phyloP scores from a whole-genome alignment of 1,139 yeast genomes.

The Yamadazyma siamensis region DNA sequence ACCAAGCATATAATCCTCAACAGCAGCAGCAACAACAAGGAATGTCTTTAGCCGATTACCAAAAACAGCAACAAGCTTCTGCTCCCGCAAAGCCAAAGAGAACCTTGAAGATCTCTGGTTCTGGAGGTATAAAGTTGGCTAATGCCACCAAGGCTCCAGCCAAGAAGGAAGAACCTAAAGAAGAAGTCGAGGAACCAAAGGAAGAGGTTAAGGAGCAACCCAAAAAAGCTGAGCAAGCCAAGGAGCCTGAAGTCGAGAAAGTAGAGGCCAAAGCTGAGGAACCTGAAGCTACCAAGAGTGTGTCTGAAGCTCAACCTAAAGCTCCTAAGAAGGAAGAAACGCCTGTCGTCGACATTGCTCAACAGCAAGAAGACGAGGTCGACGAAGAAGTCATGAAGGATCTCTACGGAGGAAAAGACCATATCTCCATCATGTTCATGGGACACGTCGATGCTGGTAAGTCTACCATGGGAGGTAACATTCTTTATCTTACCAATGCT shows the following conservation, averaged over 20 bases:
- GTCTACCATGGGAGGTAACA: conserved; percentile 98
- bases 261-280: conserved; percentile 7
- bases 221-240: conserved; percentile 16
- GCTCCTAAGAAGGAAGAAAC: conserved; percentile 14
- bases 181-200: conserved; percentile 13
- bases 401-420: conserved; percentile 96
- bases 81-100: conserved; percentile 47
- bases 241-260: conserved; percentile 6
- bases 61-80: conserved; percentile 52
- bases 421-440: conserved; percentile 94
- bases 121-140: conserved; percentile 67
- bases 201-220: conserved; percentile 14
- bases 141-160: conserved; percentile 40
- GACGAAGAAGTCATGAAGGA: conserved; percentile 89
- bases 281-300: conserved; percentile 13
- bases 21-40: conserved; percentile 39
- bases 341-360: conserved; percentile 29
- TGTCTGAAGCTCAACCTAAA: conserved; percentile 1
- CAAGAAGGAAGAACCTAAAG: conserved; percentile 10
- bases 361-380: conserved; percentile 80
- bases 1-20: conserved; percentile 23
- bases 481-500: conserved; percentile 88
- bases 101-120: conserved; percentile 62
- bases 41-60: conserved; percentile 85
- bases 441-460: conserved; percentile 99